Evolutionary conservation across 2,329 filamentous ascomycete species (phyloP), one percentile per base, ranked within the genome.

Genomic region (Calonectria henricotiae): DNA sequence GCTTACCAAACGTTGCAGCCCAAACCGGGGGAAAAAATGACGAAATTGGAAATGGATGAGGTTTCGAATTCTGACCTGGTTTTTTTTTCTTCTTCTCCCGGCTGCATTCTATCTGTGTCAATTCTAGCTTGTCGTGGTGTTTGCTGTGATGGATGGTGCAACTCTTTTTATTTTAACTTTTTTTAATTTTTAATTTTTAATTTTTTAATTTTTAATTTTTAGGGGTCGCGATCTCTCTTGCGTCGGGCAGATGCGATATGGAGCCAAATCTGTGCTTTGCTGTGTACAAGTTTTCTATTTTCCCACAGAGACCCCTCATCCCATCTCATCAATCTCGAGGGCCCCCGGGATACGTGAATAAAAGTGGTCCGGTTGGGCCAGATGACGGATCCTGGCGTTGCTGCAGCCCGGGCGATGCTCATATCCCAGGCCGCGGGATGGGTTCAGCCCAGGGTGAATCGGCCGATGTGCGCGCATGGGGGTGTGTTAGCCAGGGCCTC

Each of bases 401-500:
- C 49, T 37, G 63, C 41, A 60, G 37, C n/a, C 47, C 69, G 15
- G 51, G 51, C 51, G 51, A 54, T 27, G 65, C 67, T 67, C 47
- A 63, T 55, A 64, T 70, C 72, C 72, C 71, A 65, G 44, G 54
- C 70, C 70, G 60, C 64, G 51, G 47, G 32, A 54, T 67, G 70
- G 69, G 63, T 68, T 73, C 44, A 58, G 37, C 32, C 65, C 54
- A 67, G 35, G 43, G 65, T 23, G 30, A 25, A 65, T 75, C 70
- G 64, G 43, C 49, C 70, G 72, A 76, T 49, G 72, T 71, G 70
- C 69, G 43, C 4, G 27, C 27, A 30, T 30, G 27, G 27, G 27
- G 27, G 27, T 7, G 76, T 70, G 68, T 70, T n/a, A 43, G 43
- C 47, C 62, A 65, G 71, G 75, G 70, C 66, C 74, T 62, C 73